Base-by-base conservation (phyloP, 441 rosid species). In the Euphorbia celastroides region DNA sequence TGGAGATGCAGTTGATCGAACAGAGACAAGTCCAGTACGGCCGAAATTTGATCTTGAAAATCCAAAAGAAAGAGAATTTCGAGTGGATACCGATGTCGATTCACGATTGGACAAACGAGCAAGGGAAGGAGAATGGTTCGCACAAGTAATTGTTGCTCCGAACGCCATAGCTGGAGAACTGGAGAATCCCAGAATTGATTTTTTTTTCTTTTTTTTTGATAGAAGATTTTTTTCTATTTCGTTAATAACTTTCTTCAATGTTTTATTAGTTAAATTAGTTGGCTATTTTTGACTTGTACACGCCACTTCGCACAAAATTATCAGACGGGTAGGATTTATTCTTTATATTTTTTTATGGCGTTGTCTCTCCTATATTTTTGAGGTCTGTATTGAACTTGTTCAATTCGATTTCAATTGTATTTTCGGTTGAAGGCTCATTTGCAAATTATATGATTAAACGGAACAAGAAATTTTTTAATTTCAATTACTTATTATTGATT, bases 1-100 rank as follows among this genome's bases (percentile, higher is more conserved):
- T 62, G 90, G 77, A 73, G 65, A 48, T 0, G 38, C 70, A 1
- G 79, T 25, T 60, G 92, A 81, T 70, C 90, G 92, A 67, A 93
- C 75, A 42, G 60, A 74, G 67, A 86, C 71, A 14, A 76, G 78
- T 13, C 57, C 77, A 54, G 75, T 41, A 70, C 83, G 82, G 77
- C 57, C 60, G 79, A 74, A 71, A 71, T 69, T 76, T 65, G 78
- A 66, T 50, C 23, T 44, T 0, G 73, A 67, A 51, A 71, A 75
- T 55, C 75, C 78, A 42, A 93, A 78, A 12, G 91, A 80, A 62
- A 85, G 56, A 16, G 86, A 79, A 52, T 38, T 52, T 2, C 51
- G 70, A 77, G 61, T 32, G 9, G 63, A 62, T 50, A 74, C 36
- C 13, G 71, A 51, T 17, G 71, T 64, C 0, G 58, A 52, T 11